Evolutionary conservation across 2,329 filamentous ascomycete species (phyloP), one percentile per base, ranked within the genome.

Genomic region (Zalaria obscura): DNA sequence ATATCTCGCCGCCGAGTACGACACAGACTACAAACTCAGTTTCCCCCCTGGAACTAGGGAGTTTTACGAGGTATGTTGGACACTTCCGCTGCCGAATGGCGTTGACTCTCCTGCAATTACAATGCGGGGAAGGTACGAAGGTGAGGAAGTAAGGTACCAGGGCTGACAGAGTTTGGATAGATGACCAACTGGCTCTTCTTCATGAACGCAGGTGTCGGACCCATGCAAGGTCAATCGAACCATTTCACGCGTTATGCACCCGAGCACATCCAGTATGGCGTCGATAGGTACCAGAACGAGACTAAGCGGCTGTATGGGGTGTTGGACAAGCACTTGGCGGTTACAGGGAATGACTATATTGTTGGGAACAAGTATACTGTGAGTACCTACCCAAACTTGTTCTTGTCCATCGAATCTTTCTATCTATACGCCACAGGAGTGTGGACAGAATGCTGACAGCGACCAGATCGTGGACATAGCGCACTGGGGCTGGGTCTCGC

Each of bases 231-330:
- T 36, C 84, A 93, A 60, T 73, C 84, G 40, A 87, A 91, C 61
- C 85, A 93, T 63, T 93, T 93, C 62, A 67, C 66, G 38, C 75
- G 83, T 42, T 93, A 93, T 54, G 85, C 86, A 1, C 83, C 84
- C 2, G 81, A 88, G 57, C 77, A 74, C 58, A 89, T 93, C 52
- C 69, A 79, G 54, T 93, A 94, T 57, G 85, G 81, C 47, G 76
- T 93, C 42, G 76, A 83, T 55, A 75, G 87, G 38, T 94, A 93
- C 64, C 66, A 71, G 55, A 91, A 85, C 56, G 87, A 94, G 65
- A 85, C 82, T 0, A 72, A 80, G n/a, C 78, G 87, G 3, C 69
- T 94, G 2, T 93, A 91, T 64, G 69, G 76, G 40, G 80, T 86
- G 18, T 66, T 93, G 45, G 79, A 93, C 54, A 75, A 72, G 38